Evolutionary conservation across 139 green algal genomes (phyloP), one percentile per base, ranked within the genome.

Genomic region (Volvox africanus): DNA sequence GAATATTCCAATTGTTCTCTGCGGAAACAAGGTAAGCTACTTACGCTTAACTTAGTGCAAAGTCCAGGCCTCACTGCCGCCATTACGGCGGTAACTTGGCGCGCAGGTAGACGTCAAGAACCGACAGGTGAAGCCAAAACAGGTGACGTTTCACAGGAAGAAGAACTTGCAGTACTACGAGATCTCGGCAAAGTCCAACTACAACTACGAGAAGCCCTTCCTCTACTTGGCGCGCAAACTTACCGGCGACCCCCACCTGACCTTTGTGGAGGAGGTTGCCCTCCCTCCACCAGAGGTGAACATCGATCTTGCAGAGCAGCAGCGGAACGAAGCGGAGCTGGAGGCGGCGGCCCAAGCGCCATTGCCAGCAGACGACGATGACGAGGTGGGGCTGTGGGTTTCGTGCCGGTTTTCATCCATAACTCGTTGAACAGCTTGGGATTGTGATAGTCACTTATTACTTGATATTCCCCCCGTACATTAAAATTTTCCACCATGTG

Each of bases 91-190:
- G 61, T 33, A 85, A 78, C 32, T n/a, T 86, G 76, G 62, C 77
- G 62, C 78, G 78, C 87, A 91, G 78, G 80, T 88, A 61, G 98
- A 99, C 89, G 98, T 99, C 61, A 99, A 99, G 97, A 99, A 99
- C 94, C 97, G 98, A 65, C 98, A 99, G 93, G 98, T 99, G 68
- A 99, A 99, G 95, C 98, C 98, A 80, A 99, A 99, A 96, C 98
- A 99, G 96, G 97, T 99, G 20, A 98, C 96, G 26, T 98, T 98
- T 94, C 97, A 98, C 91, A 92, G 97, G 78, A 99, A 99, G 95
- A 99, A 99, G 98, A 99, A 99, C 95, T 95, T 99, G 86, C 98
- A 99, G 95, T 99, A 99, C 96, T 98, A 99, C 89, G 98, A 99
- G 95, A 99, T 99, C 93, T 99, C 96, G n/a, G 98, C 98, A 80